phyloP scores from a whole-genome alignment of 805 yeast species.

The Millerozyma miso region DNA sequence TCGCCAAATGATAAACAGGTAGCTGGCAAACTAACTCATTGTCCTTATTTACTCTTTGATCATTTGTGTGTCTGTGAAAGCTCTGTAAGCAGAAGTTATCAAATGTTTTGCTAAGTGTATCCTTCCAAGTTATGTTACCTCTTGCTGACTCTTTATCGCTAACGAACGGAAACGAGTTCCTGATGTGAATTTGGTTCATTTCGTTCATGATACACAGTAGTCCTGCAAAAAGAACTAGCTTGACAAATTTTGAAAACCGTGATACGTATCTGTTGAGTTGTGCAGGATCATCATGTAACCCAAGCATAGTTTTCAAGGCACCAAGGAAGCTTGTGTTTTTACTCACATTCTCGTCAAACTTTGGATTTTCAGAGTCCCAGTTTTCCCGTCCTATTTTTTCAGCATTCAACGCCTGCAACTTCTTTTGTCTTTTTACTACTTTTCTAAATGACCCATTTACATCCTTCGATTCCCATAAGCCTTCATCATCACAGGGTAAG shows the following conservation, averaged over 20 bases:
- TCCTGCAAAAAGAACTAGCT: conserved; percentile 43
- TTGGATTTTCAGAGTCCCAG: background rate
- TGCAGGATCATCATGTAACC: conserved; percentile 38
- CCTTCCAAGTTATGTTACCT: conserved; percentile 52
- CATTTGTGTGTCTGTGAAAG: background rate
- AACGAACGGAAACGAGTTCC: conserved; percentile 43
- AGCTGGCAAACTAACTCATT: conserved; percentile 45
- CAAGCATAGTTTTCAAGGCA: conserved; percentile 55
- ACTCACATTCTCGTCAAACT: conserved; percentile 7
- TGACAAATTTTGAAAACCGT: conserved; percentile 49
- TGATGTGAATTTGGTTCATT: conserved; percentile 27
- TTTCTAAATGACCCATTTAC: conserved; percentile 36
- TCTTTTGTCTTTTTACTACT: conserved; percentile 33
- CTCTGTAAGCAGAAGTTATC: conserved; percentile 34
- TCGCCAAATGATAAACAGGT: conserved; percentile 70
- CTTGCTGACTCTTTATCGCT: conserved; percentile 11
- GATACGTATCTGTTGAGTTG: conserved; percentile 21
- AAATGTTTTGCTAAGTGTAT: conserved; percentile 61
- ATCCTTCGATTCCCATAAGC: conserved; percentile 36
- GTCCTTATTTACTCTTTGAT: background rate
- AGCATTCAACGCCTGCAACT: conserved; percentile 9
- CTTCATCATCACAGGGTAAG: conserved; percentile 39
- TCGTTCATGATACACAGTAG: conserved; percentile 24
- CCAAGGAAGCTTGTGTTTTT: conserved; percentile 42
- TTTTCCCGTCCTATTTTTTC: conserved; percentile 1